phyloP scores from a whole-genome alignment of 78 protist genomes.

The Dictyostelium citrinum region DNA sequence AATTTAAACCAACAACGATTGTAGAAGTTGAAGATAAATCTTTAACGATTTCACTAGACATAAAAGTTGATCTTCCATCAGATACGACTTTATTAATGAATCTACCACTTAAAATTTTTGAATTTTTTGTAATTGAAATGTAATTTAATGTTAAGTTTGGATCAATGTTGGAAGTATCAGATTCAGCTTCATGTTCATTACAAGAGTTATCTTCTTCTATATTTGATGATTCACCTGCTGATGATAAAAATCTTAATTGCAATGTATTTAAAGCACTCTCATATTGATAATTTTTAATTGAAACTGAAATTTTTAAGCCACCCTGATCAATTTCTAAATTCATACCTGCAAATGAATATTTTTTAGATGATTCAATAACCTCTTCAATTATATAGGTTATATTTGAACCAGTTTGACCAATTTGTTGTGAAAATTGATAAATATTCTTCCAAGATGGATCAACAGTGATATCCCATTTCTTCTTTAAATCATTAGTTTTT shows the following conservation, averaged over 20 bases:
- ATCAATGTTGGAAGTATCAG: background rate
- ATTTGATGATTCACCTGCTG: background rate
- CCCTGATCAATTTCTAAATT: background rate
- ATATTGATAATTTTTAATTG: background rate
- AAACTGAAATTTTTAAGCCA: background rate
- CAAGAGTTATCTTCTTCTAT: background rate
- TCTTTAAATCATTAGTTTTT: background rate
- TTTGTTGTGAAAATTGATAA: background rate
- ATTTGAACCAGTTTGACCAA: background rate
- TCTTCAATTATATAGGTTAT: background rate
- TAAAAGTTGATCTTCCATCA: slow-evolving; percentile 16
- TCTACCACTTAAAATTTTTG: background rate
- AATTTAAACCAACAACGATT: slow-evolving; percentile 1
- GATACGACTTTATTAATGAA: slow-evolving; percentile 4
- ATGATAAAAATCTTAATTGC: slow-evolving; percentile 2
- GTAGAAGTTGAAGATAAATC: background rate
- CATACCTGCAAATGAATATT: slow-evolving; percentile 15
- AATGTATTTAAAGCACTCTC: slow-evolving; percentile 9
- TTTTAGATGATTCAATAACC: background rate
- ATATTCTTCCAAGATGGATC: background rate
- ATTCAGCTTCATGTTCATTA: background rate
- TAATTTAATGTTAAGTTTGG: slow-evolving; percentile 12
- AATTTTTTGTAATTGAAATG: background rate
- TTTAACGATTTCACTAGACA: background rate
- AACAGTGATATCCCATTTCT: background rate